phyloP scores from a whole-genome alignment of 495 filamentous ascomycete genomes.

The Lindgomyces ingoldianus region DNA sequence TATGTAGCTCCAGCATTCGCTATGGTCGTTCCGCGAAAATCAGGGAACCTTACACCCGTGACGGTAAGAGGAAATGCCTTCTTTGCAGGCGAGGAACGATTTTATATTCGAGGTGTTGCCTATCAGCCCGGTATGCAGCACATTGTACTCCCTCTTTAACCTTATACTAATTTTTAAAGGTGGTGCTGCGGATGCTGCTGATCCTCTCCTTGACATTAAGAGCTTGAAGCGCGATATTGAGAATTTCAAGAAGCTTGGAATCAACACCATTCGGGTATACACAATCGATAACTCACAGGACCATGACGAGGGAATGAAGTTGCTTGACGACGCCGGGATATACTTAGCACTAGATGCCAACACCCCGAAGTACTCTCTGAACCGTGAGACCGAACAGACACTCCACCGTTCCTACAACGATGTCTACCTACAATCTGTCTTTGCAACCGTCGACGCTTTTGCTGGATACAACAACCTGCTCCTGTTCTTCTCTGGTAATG shows the following conservation, averaged over 20 bases:
- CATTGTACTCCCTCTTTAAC: neutral
- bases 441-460: conserved; percentile 88
- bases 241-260: conserved; percentile 80
- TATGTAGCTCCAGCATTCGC: conserved; percentile 22
- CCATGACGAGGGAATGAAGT: conserved; percentile 60
- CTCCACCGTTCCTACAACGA: conserved; percentile 75
- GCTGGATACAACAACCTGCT: conserved; percentile 83
- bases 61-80: conserved; percentile 64
- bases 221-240: conserved; percentile 79
- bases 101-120: conserved; percentile 93
- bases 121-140: conserved; percentile 71
- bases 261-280: conserved; percentile 92
- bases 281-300: conserved; percentile 82
- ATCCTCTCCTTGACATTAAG: conserved; percentile 72
- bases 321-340: conserved; percentile 57
- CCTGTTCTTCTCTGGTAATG: conserved; percentile 94
- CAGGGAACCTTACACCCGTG: conserved; percentile 44
- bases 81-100: conserved; percentile 76
- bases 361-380: conserved; percentile 77
- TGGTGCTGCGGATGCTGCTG: conserved; percentile 72
- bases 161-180: conserved; percentile 42
- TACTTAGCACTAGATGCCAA: conserved; percentile 87
- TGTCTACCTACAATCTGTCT: conserved; percentile 86
- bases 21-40: conserved; percentile 16
- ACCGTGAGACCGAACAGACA: conserved; percentile 62